A percentile compares a stretch with the other conserved stretches of the same genome.
These are phyloP conservation scores for Trypanosoma mega DNA, from an alignment of 208 protist genomes.

Conservation along the genomic window DNA sequence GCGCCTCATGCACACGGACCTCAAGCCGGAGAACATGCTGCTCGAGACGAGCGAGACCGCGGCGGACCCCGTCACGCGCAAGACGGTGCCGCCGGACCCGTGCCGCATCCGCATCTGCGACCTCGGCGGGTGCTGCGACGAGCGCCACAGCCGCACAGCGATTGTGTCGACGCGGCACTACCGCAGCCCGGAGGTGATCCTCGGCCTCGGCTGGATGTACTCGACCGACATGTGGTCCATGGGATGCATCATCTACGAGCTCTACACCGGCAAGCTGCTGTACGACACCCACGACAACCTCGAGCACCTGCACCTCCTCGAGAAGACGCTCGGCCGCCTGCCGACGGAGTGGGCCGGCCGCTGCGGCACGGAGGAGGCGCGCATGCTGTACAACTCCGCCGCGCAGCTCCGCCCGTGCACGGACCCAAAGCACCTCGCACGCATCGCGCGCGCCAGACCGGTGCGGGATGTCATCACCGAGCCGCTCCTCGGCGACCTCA, in stretches of 20 bases:
- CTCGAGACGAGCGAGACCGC: conserved; percentile 32
- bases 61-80: conserved; percentile 73
- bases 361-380: conserved; percentile 53
- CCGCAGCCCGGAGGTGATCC: conserved; percentile 60
- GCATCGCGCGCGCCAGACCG: conserved; percentile 49
- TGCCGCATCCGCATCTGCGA: conserved; percentile 65
- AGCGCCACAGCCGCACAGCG: conserved; percentile 28
- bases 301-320: conserved; percentile 66
- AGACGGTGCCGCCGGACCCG: conserved; percentile 38
- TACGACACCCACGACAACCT: conserved; percentile 70
- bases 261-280: conserved; percentile 61
- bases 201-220: conserved; percentile 49
- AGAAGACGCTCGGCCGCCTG: conserved; percentile 62
- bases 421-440: conserved; percentile 60
- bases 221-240: conserved; percentile 79
- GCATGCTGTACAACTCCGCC: conserved; percentile 47
- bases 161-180: conserved; percentile 63
- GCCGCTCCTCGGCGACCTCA: conserved; percentile 56
- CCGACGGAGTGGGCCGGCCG: conserved; percentile 50
- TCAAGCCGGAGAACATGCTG: conserved; percentile 91
- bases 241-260: conserved; percentile 75
- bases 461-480: conserved; percentile 61
- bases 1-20: conserved; percentile 87
- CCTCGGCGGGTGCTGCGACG: conserved; percentile 40
- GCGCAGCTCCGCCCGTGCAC: conserved; percentile 53